phyloP scores from a whole-genome alignment of 495 filamentous ascomycete species.

The Hypoxylon fuscum region DNA sequence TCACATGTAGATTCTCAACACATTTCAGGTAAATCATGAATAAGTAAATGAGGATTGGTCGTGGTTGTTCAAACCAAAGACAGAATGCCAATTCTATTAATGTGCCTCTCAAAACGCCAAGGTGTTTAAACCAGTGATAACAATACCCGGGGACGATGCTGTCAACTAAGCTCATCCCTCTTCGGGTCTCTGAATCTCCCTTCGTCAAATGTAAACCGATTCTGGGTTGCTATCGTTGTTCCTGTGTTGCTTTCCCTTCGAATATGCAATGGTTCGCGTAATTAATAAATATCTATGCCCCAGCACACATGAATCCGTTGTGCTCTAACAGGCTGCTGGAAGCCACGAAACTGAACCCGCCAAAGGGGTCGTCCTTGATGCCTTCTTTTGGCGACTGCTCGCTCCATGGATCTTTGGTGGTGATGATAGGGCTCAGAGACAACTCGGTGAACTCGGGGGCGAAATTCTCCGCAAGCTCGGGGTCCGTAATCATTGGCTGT shows the following conservation, averaged over 20 bases:
- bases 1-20: background rate
- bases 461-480: constrained; percentile 96
- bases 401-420: constrained; percentile 48
- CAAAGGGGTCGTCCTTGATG: constrained; percentile 77
- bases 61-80: background rate
- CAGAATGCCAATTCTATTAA: background rate
- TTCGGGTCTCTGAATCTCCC: background rate
- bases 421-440: constrained; percentile 76
- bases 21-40: background rate
- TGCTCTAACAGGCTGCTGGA: constrained; percentile 83
- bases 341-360: constrained; percentile 95
- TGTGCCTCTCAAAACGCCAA: background rate
- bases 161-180: background rate
- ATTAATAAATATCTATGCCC: constrained; percentile 11
- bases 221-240: background rate
- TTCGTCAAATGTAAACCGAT: background rate
- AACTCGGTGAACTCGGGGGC: constrained; percentile 84
- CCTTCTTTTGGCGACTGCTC: constrained; percentile 44
- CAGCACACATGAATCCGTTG: constrained; percentile 42
- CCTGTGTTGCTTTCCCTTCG: background rate
- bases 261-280: background rate
- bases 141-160: background rate
- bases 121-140: constrained; percentile 3
- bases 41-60: background rate
- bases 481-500: constrained; percentile 89